Conservation (phyloP, 768 basidiomycete genomes). For the Amanita rubescens region DNA sequence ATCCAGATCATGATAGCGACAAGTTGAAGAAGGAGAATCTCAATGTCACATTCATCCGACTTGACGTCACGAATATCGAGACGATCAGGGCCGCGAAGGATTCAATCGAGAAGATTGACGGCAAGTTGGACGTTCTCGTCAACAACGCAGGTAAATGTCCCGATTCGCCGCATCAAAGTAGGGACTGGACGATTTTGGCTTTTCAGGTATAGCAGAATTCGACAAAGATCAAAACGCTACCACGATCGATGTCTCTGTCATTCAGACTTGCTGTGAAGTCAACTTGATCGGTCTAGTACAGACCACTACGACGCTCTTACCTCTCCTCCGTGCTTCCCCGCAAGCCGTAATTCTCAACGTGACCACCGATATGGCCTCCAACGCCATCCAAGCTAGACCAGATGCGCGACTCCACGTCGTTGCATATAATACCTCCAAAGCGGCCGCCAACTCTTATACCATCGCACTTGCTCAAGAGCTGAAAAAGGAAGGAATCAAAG, state of each 20-base stretch:
- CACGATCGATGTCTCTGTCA: slow-evolving; percentile 23
- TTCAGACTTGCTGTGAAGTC: slow-evolving; percentile 32
- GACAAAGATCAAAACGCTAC: slow-evolving; percentile 27
- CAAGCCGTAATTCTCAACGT: slow-evolving; percentile 36
- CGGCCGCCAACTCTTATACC: slow-evolving; percentile 54
- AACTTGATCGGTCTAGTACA: slow-evolving; percentile 39
- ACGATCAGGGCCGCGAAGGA: not conserved
- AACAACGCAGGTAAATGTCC: not conserved
- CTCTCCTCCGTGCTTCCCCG: slow-evolving; percentile 28
- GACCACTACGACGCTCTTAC: slow-evolving; percentile 33
- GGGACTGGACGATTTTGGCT: slow-evolving; percentile 19
- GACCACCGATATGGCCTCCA: slow-evolving; percentile 38
- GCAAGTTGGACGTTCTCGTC: not conserved
- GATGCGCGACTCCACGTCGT: slow-evolving; percentile 25
- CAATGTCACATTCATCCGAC: slow-evolving; percentile 27
- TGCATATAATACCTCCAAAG: slow-evolving; percentile 66
- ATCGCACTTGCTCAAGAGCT: slow-evolving; percentile 61
- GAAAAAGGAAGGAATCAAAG: slow-evolving; percentile 42
- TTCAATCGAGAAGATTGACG: not conserved
- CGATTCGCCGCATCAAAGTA: slow-evolving; percentile 24
- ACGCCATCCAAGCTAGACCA: slow-evolving; percentile 25
- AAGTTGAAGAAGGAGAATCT: slow-evolving; percentile 26
- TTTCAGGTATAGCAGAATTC: slow-evolving; percentile 26
- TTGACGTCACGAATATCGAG: slow-evolving; percentile 26
- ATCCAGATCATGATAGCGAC: slow-evolving; percentile 12